Evolutionary conservation across 768 basidiomycete genomes (phyloP), one percentile per base, ranked within the genome.

Genomic region (Amanita pallidorosea): DNA sequence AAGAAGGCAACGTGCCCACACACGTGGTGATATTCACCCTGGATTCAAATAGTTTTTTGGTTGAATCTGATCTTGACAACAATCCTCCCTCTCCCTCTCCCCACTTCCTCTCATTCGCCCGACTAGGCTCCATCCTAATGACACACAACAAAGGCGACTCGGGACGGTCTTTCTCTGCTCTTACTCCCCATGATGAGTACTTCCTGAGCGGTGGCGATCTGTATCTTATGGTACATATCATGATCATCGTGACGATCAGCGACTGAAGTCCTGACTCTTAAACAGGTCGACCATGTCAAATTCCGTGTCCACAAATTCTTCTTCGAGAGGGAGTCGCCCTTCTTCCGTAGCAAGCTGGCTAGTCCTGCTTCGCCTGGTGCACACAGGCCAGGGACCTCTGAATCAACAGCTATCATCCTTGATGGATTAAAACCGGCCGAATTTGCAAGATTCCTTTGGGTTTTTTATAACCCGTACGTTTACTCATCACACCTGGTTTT

Each of bases 231-330:
- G 78, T 80, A 70, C 55, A 75, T 71, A 56, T 18, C 45, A 5
- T 47, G 17, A 31, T 11, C 44, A 29, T 47, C 25, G 27, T 25
- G 17, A 12, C 5, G 13, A 20, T 11, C n/a, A 22, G 3, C 18
- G 22, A n/a, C 6, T 1, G 22, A 45, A n/a, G n/a, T n/a, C n/a
- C 22, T 18, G 1, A 33, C 36, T 34, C 22, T 4, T 12, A 6
- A 29, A 43, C 56, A 81, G 79, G 75, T 77, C 18, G 76, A 78
- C 53, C 71, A 75, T 44, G 63, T 67, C 31, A 64, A 75, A 3
- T 81, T 77, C 58, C 67, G 74, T 1, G 68, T 82, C 0, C 80
- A 81, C 48, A 68, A 71, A 20, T 76, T 74, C 41, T 79, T 80
- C 38, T 79, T 82, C 48, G 70, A 70, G 33, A 60, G 65, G 23